phyloP scores from a whole-genome alignment of 306 rosid species.

The peach (Prunus persica) region Prunus_persica_NCBIv2 NC_034011.1:21793001-21793500 shows the following conservation, averaged over 20 bases:
- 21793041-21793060: neutral
- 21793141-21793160: neutral
- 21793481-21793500: slow-evolving; percentile 9
- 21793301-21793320: neutral
- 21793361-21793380: neutral
- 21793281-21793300: neutral
- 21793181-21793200: neutral
- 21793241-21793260: neutral
- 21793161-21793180: neutral
- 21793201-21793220: neutral
- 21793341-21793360: neutral
- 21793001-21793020: neutral
- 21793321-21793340: neutral
- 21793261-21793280: neutral
- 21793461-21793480: neutral
- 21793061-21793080: neutral
- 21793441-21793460: too few relatives aligned
- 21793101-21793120: neutral
- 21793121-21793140: slow-evolving; percentile 1
- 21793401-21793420: neutral
- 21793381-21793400: neutral
- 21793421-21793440: neutral
- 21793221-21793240: neutral
- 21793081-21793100: neutral
- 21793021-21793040: neutral